Percentiles rank a stretch among this genome's conserved stretches.
phyloP scores from a whole-genome alignment of 2,329 filamentous ascomycete species.

The Diaporthe sp. region DNA sequence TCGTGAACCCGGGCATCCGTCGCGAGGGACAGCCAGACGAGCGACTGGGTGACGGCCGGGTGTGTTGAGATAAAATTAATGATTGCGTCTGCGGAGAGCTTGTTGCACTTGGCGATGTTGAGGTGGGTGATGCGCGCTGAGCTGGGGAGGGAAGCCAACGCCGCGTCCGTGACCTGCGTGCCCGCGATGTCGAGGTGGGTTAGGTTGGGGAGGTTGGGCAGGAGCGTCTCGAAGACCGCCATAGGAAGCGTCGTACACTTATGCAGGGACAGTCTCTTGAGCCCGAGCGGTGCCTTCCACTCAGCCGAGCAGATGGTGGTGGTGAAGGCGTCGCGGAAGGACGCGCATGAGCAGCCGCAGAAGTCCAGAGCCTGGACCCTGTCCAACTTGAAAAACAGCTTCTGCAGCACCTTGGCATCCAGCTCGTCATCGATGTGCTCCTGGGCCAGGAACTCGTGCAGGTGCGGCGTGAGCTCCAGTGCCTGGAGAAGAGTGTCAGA shows the following conservation, averaged over 20 bases:
- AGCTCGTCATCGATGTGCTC: slow-evolving; percentile 86
- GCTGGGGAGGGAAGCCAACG: slow-evolving; percentile 78
- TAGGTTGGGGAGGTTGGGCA: slow-evolving; percentile 77
- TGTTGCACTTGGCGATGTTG: slow-evolving; percentile 82
- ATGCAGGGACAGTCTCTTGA: slow-evolving; percentile 81
- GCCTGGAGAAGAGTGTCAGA: slow-evolving; percentile 79
- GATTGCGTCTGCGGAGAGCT: slow-evolving; percentile 75
- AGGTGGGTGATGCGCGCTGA: slow-evolving; percentile 82
- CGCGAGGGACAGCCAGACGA: slow-evolving; percentile 81
- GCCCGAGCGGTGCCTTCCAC: slow-evolving; percentile 65
- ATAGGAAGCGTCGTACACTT: slow-evolving; percentile 81
- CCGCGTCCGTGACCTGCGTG: slow-evolving; percentile 80
- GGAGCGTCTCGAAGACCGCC: slow-evolving; percentile 75
- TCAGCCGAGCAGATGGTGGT: slow-evolving; percentile 63
- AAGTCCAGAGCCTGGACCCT: slow-evolving; percentile 80
- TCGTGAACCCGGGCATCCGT: slow-evolving; percentile 81
- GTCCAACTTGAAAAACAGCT: slow-evolving; percentile 77
- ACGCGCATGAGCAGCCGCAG: slow-evolving; percentile 78
- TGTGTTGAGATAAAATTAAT: slow-evolving; percentile 80
- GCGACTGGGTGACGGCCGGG: slow-evolving; percentile 73
- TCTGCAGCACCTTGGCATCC: slow-evolving; percentile 75
- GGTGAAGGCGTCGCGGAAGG: slow-evolving; percentile 77
- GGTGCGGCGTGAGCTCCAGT: slow-evolving; percentile 77
- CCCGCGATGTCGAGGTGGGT: slow-evolving; percentile 87
- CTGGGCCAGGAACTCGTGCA: slow-evolving; percentile 84